Conservation (phyloP, 2,329 filamentous ascomycete genomes). For the Pseudocercospora vitis region DNA sequence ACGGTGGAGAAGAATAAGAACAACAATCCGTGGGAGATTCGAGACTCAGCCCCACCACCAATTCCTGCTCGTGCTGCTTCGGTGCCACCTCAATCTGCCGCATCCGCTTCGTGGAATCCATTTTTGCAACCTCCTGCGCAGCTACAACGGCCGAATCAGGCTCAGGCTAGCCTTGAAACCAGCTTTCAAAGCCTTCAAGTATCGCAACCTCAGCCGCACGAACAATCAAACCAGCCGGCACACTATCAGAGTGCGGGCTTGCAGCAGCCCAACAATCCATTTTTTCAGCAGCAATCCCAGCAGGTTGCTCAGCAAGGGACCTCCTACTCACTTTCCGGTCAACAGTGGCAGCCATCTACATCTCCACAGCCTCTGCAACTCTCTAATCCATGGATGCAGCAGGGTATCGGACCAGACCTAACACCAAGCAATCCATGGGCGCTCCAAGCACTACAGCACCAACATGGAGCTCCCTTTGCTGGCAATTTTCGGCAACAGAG, state of each 20-base stretch:
- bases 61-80: conserved; percentile 35
- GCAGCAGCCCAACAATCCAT: conserved; percentile 33
- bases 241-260: conserved; percentile 29
- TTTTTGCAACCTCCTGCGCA: conserved; percentile 54
- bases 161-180: conserved; percentile 29
- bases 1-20: conserved; percentile 42
- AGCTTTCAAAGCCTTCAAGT: conserved; percentile 72
- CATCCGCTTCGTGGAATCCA: conserved; percentile 62
- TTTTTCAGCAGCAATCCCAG: conserved; percentile 31
- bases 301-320: conserved; percentile 25
- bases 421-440: conserved; percentile 45
- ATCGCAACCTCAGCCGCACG: conserved; percentile 34
- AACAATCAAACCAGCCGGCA: conserved; percentile 20
- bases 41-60: conserved; percentile 39
- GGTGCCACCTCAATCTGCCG: conserved; percentile 32
- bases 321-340: conserved; percentile 20
- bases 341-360: conserved; percentile 28
- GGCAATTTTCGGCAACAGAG: conserved; percentile 30
- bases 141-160: conserved; percentile 25
- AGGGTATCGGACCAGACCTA: conserved; percentile 41
- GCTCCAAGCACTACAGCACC: conserved; percentile 26
- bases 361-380: conserved; percentile 55
- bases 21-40: conserved; percentile 48
- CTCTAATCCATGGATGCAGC: conserved; percentile 42
- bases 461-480: conserved; percentile 13